A percentile compares a stretch with the other conserved stretches of the same genome.
These are phyloP conservation scores for Galeopsis tetrahit DNA, from an alignment of 257 asterid genomes.

Conservation along the genomic window DNA sequence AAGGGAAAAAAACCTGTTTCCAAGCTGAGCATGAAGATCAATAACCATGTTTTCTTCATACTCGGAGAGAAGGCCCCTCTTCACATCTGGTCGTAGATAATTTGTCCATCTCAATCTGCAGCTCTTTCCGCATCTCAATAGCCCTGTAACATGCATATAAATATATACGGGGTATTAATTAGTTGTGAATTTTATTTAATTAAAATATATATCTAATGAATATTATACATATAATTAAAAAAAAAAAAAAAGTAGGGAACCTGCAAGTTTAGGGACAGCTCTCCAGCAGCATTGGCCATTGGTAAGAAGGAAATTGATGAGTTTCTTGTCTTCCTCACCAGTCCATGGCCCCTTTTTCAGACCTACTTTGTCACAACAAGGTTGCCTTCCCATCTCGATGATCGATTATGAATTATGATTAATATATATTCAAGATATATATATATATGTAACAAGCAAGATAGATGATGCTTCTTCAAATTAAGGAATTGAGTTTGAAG, in stretches of 20 bases:
- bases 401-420: too few relatives aligned
- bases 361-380: slow-evolving; percentile 96
- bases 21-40: slow-evolving; percentile 98
- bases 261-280: slow-evolving; percentile 95
- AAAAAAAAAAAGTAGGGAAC: slow-evolving; percentile 28
- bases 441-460: too few relatives aligned
- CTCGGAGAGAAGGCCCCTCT: slow-evolving; percentile 88
- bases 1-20: slow-evolving; percentile 64
- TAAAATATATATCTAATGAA: background rate
- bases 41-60: slow-evolving; percentile 90
- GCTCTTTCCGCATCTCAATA: slow-evolving; percentile 94
- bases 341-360: slow-evolving; percentile 99
- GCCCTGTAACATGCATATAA: slow-evolving; percentile 49
- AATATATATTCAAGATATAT: too few relatives aligned
- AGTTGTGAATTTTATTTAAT: too few relatives aligned
- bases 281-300: slow-evolving; percentile 99
- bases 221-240: background rate
- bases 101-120: slow-evolving; percentile 96
- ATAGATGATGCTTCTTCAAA: background rate
- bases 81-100: slow-evolving; percentile 90
- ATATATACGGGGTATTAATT: too few relatives aligned
- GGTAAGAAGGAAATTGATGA: slow-evolving; percentile 70
- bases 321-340: slow-evolving; percentile 85
- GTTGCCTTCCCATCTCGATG: slow-evolving; percentile 95
- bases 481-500: background rate